Evolutionary conservation across 805 yeast species (phyloP), one percentile per base, ranked within the genome.

Genomic region (Clavispora vitiphila): DNA sequence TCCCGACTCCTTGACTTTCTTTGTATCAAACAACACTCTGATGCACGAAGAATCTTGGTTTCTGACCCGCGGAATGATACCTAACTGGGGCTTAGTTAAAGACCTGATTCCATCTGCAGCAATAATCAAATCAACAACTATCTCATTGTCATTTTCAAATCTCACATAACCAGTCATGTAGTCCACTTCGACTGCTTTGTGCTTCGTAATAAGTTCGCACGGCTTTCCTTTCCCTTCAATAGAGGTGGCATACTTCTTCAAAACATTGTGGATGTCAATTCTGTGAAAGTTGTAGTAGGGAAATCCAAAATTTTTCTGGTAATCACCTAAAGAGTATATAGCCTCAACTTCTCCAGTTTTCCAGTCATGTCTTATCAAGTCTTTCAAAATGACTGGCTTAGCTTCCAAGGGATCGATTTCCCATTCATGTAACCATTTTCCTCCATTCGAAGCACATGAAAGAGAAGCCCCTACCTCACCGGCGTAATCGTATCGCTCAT

Each of bases 81-180:
- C 61, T 32, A 55, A 40, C 34, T 49, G 49, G n/a, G 49, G 53
- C 37, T 56, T 47, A 2, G 55, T 49, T 12, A 42, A 36, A 5
- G 61, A 51, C 35, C 64, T 39, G 24, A 60, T 58, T 19, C 65
- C 65, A 38, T 61, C 65, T 14, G 64, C 62, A 24, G 61, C 63
- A 35, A 61, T 49, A 15, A 61, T 43, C 43, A 61, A 51, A 38
- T 61, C 66, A 29, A 44, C 61, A 6, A 38, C 30, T 3, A 44
- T 42, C n/a, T 35, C 42, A 6, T 15, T 40, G 1, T 64, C 65
- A 38, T 56, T 57, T 34, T 55, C 60, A 36, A 60, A 56, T n/a
- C 26, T 32, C 15, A 58, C 48, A 9, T 5, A 8, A n/a, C 37
- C 41, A 15, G 16, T 24, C 18, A 32, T 11, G 37, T 38, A 38